Conservation (phyloP, 495 filamentous ascomycete genomes). For the Baudoinia panamericana region DNA sequence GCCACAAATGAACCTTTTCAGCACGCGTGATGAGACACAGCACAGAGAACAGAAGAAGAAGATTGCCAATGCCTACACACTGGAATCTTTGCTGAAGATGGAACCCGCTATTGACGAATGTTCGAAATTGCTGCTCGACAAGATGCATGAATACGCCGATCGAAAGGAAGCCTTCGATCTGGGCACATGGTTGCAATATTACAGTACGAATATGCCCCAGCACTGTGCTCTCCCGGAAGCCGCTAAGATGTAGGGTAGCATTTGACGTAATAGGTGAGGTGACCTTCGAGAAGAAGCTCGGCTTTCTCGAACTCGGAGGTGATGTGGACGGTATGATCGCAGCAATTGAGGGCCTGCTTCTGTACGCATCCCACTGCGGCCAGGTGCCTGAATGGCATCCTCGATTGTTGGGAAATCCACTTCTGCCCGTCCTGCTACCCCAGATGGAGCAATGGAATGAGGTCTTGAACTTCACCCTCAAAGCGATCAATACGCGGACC, state of each 20-base stretch:
- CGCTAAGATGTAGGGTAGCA: slow-evolving; percentile 25
- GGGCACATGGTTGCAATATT: slow-evolving; percentile 30
- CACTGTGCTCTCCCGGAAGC: neutral
- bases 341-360: slow-evolving; percentile 10
- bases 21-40: slow-evolving; percentile 30
- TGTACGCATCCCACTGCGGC: slow-evolving; percentile 17
- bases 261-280: slow-evolving; percentile 34
- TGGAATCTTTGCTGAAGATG: slow-evolving; percentile 29
- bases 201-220: neutral
- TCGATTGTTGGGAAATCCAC: slow-evolving; percentile 25
- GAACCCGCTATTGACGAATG: slow-evolving; percentile 29
- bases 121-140: slow-evolving; percentile 24
- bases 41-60: slow-evolving; percentile 33
- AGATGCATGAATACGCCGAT: slow-evolving; percentile 27
- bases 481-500: too few relatives aligned
- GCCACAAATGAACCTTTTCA: slow-evolving; percentile 22
- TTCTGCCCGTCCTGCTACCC: neutral
- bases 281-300: slow-evolving; percentile 30
- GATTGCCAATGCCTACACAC: slow-evolving; percentile 31
- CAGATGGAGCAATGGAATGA: too few relatives aligned
- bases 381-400: slow-evolving; percentile 9
- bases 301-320: slow-evolving; percentile 29
- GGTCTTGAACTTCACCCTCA: too few relatives aligned
- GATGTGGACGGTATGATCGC: slow-evolving; percentile 32
- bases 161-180: slow-evolving; percentile 26